phyloP scores from a whole-genome alignment of 2,329 filamentous ascomycete species.

The Phialophora tarda region DNA sequence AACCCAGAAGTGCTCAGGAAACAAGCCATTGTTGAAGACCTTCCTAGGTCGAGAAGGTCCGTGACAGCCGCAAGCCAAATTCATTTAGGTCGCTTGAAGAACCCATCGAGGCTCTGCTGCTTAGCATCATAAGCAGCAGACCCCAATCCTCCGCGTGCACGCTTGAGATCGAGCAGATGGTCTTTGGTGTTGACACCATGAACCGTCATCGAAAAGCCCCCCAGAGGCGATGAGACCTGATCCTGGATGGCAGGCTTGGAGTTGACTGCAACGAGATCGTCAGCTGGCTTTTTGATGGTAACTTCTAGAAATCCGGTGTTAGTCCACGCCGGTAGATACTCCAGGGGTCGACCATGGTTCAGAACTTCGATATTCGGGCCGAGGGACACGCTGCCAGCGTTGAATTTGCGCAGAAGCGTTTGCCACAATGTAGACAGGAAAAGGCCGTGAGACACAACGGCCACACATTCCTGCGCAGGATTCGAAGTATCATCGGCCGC shows the following conservation, averaged over 20 bases:
- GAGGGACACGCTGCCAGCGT: constrained; percentile 53
- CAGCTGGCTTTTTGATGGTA: constrained; percentile 19
- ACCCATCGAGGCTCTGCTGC: constrained; percentile 76
- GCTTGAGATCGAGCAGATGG: constrained; percentile 75
- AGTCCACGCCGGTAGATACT: constrained; percentile 65
- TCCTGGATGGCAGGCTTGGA: background rate
- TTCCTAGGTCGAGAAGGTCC: background rate
- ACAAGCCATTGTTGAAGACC: background rate
- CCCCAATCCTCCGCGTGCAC: constrained; percentile 81
- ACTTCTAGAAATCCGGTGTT: constrained; percentile 69
- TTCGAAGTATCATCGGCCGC: constrained; percentile 45
- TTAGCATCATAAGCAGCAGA: constrained; percentile 75
- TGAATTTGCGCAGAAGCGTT: constrained; percentile 64
- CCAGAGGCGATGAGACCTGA: constrained; percentile 32
- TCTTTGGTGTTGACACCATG: constrained; percentile 69
- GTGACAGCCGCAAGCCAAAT: background rate
- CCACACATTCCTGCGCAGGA: constrained; percentile 49
- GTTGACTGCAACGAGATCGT: background rate
- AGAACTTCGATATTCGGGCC: constrained; percentile 50
- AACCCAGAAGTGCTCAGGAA: background rate
- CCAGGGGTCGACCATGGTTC: constrained; percentile 48
- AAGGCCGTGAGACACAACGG: constrained; percentile 82
- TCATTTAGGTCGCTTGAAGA: constrained; percentile 66
- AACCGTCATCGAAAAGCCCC: constrained; percentile 59
- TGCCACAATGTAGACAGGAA: constrained; percentile 74